Evolutionary conservation across 1,139 yeast genomes (phyloP).

Genomic region (Nakaseomyces bracarensis): DNA sequence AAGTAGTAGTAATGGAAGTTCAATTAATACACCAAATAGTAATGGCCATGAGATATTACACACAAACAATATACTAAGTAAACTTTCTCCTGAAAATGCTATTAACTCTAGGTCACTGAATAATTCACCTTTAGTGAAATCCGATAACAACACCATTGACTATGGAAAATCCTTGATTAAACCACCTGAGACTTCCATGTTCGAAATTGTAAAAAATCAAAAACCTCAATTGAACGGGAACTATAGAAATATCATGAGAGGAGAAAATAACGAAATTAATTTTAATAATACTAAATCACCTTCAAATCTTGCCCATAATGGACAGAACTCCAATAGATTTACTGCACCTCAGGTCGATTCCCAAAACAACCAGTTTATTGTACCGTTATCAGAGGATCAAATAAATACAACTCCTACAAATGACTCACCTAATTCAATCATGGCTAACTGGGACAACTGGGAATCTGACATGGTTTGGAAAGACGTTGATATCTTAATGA

Average conservation of each 20-base stretch:
- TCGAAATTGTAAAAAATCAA: conserved; percentile 6
- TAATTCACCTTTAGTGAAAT: background rate
- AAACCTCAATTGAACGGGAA: background rate
- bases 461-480: conserved; percentile 74
- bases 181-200: conserved; percentile 5
- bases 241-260: background rate
- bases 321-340: background rate
- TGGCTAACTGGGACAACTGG: conserved; percentile 39
- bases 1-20: conserved; percentile 20
- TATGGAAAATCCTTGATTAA: background rate
- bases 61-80: conserved; percentile 3
- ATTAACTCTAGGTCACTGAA: background rate
- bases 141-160: background rate
- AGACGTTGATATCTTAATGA: conserved; percentile 87
- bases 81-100: conserved; percentile 11
- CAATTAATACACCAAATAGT: conserved; percentile 16
- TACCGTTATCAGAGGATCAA: conserved; percentile 4
- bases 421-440: conserved; percentile 27
- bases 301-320: background rate
- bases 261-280: background rate
- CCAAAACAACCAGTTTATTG: background rate
- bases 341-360: background rate
- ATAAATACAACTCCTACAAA: conserved; percentile 9
- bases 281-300: background rate
- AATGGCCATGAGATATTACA: conserved; percentile 10